These are phyloP conservation scores for Trichoderma gracile DNA, from an alignment of 2,329 filamentous ascomycete species.

Conservation along the genomic window DNA sequence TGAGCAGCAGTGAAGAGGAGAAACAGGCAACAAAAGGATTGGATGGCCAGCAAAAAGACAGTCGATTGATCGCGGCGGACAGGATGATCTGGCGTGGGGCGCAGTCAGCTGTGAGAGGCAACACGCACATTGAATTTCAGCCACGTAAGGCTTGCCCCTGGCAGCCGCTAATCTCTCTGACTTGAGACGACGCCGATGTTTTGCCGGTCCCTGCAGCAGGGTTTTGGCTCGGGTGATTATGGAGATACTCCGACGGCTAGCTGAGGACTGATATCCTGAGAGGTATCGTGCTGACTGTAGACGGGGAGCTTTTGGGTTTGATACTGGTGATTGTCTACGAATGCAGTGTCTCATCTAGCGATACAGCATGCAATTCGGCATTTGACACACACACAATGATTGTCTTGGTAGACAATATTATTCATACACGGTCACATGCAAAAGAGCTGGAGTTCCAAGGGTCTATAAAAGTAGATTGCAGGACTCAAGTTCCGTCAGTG, in stretches of 20 bases:
- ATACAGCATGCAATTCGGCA: no score
- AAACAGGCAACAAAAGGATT: neutral
- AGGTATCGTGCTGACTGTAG: neutral
- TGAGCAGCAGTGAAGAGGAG: no score
- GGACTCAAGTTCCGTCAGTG: neutral
- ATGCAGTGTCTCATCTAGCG: no score
- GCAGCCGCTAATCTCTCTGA: neutral
- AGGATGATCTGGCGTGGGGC: slow-evolving; percentile 21
- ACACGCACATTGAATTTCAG: slow-evolving; percentile 8
- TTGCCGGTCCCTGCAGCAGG: slow-evolving; percentile 12
- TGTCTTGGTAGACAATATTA: no score
- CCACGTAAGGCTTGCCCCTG: slow-evolving; percentile 24
- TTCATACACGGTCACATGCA: no score
- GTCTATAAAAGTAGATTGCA: neutral
- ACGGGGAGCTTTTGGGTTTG: neutral
- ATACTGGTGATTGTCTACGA: no score
- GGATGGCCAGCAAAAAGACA: neutral
- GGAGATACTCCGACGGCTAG: neutral
- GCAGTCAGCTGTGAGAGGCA: neutral
- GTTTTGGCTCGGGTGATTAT: neutral
- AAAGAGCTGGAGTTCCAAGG: neutral
- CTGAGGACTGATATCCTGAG: no score
- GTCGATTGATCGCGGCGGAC: slow-evolving; percentile 15
- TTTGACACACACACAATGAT: no score
- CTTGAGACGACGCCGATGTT: neutral